Percentiles rank a stretch among this genome's conserved stretches.
Evolutionary conservation across 1,284 basidiomycete genomes (phyloP).

Genomic region (Boletellus deceptivus): DNA sequence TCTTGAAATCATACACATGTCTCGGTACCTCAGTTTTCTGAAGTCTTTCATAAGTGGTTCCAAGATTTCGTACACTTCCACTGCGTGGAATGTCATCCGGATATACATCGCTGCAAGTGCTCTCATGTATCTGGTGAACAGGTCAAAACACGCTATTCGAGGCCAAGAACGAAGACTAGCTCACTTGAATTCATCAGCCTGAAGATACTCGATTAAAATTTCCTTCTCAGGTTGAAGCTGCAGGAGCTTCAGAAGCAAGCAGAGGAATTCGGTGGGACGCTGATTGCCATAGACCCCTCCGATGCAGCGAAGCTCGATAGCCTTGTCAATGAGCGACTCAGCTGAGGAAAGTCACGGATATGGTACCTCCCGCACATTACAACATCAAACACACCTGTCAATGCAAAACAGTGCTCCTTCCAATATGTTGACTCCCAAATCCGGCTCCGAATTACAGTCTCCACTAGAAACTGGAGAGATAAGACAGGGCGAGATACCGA

Average conservation of each 20-base stretch:
- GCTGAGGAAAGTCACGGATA: slow-evolving; percentile 46
- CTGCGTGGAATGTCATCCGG: slow-evolving; percentile 87
- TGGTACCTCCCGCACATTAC: background rate
- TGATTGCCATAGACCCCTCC: slow-evolving; percentile 95
- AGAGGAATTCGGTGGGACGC: slow-evolving; percentile 88
- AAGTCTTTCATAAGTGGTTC: slow-evolving; percentile 96
- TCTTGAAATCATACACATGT: slow-evolving; percentile 60
- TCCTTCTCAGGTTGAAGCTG: slow-evolving; percentile 98
- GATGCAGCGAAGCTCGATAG: slow-evolving; percentile 78
- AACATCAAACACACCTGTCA: slow-evolving; percentile 60
- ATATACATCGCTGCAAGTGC: slow-evolving; percentile 94
- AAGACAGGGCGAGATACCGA: slow-evolving; percentile 17
- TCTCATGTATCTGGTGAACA: slow-evolving; percentile 73
- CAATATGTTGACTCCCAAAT: slow-evolving; percentile 96
- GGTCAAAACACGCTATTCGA: slow-evolving; percentile 2
- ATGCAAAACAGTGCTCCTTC: slow-evolving; percentile 96
- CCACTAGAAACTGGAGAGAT: slow-evolving; percentile 80
- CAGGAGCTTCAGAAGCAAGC: slow-evolving; percentile 88
- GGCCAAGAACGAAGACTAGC: slow-evolving; percentile 30
- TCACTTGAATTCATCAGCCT: slow-evolving; percentile 97
- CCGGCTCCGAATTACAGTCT: slow-evolving; percentile 93
- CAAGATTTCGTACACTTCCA: slow-evolving; percentile 89
- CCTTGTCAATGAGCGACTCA: slow-evolving; percentile 90
- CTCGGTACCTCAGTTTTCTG: slow-evolving; percentile 81
- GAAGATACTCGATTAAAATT: slow-evolving; percentile 92